Base-by-base conservation (phyloP, 2,329 filamentous ascomycete genomes). In the Ceratocystis albifundus region DNA sequence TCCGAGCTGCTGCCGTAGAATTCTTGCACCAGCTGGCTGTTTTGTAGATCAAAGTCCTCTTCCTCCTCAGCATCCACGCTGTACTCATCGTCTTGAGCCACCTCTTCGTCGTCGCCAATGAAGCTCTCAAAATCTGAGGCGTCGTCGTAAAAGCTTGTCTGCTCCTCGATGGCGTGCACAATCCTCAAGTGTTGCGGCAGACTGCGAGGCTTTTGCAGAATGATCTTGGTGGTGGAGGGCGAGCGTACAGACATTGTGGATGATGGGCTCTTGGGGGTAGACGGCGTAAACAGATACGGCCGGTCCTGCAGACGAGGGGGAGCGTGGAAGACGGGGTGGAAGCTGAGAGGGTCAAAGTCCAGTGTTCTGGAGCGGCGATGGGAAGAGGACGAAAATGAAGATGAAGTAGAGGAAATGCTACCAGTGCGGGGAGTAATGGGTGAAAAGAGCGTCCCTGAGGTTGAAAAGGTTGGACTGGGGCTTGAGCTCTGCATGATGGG, bases 251-350 rank as follows among this genome's bases (percentile, higher is more conserved):
- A 68, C 8, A 68, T 25, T 30, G 64, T 68, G 12, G 67, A 68
- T 10, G 67, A 66, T 7, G 64, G 64, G 48, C 50, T 65, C 44
- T 62, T 53, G 61, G 64, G 50, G 1, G 57, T 30, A 2, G 53
- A 61, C 41, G 67, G 67, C 12, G 67, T 68, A 28, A 68, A 63
- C 25, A 68, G 50, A 36, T 61, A 68, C 12, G 67, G 67, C n/a
- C 67, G 67, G 48, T 68, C 67, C n/a, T 68, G 67, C 6, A 68
- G 64, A 20, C 67, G 64, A 17, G 67, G 67, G n/a, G 67, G 67
- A 1, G 67, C 64, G 22, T 62, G 65, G 64, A 61, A 64, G 20
- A 66, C 64, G 2, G 66, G 66, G 61, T 68, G 64, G 28, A 62
- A 65, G 32, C 61, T 64, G 41, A 68, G 67, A 64, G 67, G 67